Percentiles rank a stretch among this genome's conserved stretches.
phyloP scores from a whole-genome alignment of 2,329 filamentous ascomycete species.

The Pyrenophora teres region DNA sequence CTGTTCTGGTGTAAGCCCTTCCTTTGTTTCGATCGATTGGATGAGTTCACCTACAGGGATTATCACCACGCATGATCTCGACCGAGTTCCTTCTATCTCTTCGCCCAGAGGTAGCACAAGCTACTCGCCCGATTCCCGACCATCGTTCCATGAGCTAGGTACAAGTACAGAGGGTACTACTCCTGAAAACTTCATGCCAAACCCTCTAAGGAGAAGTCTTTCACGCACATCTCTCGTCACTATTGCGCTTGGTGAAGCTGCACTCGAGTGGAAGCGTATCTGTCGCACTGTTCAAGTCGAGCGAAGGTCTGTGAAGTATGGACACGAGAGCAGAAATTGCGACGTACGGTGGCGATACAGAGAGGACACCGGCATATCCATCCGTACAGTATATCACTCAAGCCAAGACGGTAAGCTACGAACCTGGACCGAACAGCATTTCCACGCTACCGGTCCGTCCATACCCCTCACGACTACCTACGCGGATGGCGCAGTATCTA shows the following conservation, averaged over 20 bases:
- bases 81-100: conserved; percentile 27
- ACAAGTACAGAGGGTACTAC: conserved; percentile 27
- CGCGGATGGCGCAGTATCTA: conserved; percentile 33
- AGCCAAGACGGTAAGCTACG: conserved; percentile 21
- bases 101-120: conserved; percentile 23
- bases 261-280: conserved; percentile 38
- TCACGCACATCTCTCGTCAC: conserved; percentile 31
- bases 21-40: conserved; percentile 26
- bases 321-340: conserved; percentile 24
- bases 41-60: conserved; percentile 13
- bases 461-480: conserved; percentile 39
- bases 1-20: conserved; percentile 19
- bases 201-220: conserved; percentile 17
- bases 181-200: conserved; percentile 22
- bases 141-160: conserved; percentile 9
- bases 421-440: conserved; percentile 35
- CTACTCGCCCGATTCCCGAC: conserved; percentile 17
- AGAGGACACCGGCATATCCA: conserved; percentile 34
- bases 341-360: conserved; percentile 36
- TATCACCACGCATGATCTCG: neutral
- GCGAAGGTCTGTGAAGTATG: conserved; percentile 19
- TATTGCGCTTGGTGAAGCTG: conserved; percentile 32
- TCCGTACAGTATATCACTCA: conserved; percentile 33
- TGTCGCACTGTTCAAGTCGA: conserved; percentile 37
- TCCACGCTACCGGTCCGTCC: conserved; percentile 37